Base-by-base conservation (phyloP, 345 rosid genomes). In the Aethionema arabicum region DNA sequence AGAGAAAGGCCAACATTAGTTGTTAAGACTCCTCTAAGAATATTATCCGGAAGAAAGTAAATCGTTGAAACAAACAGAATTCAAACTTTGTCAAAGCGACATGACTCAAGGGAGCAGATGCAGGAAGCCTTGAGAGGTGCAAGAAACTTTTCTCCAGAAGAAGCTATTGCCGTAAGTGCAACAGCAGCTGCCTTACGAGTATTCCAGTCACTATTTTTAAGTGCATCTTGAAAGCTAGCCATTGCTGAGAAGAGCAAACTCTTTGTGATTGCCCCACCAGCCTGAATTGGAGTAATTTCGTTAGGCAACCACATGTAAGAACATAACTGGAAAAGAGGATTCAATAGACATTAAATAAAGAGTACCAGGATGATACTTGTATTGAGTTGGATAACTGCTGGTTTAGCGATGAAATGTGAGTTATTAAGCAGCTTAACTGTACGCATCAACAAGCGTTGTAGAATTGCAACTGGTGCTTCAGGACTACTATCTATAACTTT, bases 51-150 rank as follows among this genome's bases (percentile, higher is more conserved):
- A 32, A 31, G 59, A 50, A 46, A 53, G 53, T n/a, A 37, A 61
- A 14, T 32, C 54, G 62, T 3, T 15, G 41, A 33, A 47, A 10
- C 30, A 32, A 50, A 21, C 11, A 31, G 13, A 54, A 49, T 59
- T 52, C 59, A 15, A 65, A 86, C 98, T 91, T 88, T 92, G 73
- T 92, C 98, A 81, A 92, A 92, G 68, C 96, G 96, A 70, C 96
- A 86, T 12, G 90, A 81, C 56, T 88, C 96, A 47, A 92, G 95
- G 72, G 86, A 82, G 42, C 58, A 64, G 40, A 85, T 77, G 74
- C 87, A 85, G 41, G 96, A 86, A 37, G 84, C 79, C 78, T 75
- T 86, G 54, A 88, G 81, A 61, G 82, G 65, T 66, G 77, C 90
- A 76, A 86, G 64, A 78, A 76, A 83, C 56, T 82, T 72, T 63